These are phyloP conservation scores for Cladophialophora immunda DNA, from an alignment of 2,329 filamentous ascomycete species.

Conservation along the genomic window DNA sequence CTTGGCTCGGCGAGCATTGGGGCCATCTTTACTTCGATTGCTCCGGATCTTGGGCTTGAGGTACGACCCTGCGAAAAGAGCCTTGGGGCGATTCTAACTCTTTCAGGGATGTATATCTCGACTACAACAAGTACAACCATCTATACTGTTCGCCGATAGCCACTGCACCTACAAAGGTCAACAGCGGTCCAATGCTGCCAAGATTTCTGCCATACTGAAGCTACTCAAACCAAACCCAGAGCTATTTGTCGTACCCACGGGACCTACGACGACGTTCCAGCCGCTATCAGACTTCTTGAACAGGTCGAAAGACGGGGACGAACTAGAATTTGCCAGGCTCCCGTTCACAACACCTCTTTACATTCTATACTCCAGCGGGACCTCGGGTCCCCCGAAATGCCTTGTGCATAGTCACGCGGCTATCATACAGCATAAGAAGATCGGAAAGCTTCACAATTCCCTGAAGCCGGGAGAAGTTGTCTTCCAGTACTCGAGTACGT, in stretches of 20 bases:
- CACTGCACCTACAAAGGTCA: constrained; percentile 40
- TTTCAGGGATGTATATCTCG: constrained; percentile 14
- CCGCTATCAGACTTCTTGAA: constrained; percentile 46
- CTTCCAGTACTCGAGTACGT: constrained; percentile 56
- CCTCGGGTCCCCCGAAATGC: constrained; percentile 70
- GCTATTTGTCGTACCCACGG: constrained; percentile 21
- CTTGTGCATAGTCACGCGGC: constrained; percentile 74
- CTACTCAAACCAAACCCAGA: constrained; percentile 9
- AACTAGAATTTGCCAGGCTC: constrained; percentile 64
- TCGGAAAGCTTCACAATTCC: constrained; percentile 63
- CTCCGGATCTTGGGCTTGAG: constrained; percentile 25
- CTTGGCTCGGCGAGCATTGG: constrained; percentile 28
- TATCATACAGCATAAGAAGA: constrained; percentile 61
- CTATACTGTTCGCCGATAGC: constrained; percentile 52
- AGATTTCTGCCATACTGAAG: constrained; percentile 22
- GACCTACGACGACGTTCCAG: neutral
- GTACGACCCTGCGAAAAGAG: neutral
- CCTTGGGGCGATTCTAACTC: neutral
- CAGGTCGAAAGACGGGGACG: neutral
- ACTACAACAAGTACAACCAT: constrained; percentile 49
- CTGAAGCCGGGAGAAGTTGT: constrained; percentile 51
- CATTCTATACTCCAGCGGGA: constrained; percentile 52
- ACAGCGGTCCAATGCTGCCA: constrained; percentile 13
- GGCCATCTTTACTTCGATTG: constrained; percentile 28
- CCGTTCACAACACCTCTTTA: constrained; percentile 77